phyloP scores from a whole-genome alignment of 2,329 filamentous ascomycete species.

The Sclerotinia spermophila region DNA sequence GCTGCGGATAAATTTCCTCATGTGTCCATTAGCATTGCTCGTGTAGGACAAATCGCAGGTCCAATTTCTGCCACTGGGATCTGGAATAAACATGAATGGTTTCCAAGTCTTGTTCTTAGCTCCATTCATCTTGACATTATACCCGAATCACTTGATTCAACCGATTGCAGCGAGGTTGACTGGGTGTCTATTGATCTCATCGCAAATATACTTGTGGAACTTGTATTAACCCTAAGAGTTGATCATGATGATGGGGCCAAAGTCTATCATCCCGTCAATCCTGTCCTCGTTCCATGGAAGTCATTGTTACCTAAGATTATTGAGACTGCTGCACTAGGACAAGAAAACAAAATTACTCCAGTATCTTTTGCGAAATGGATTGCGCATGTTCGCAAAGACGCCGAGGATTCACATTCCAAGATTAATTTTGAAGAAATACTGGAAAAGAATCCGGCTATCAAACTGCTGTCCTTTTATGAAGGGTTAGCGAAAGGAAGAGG shows the following conservation, averaged over 20 bases:
- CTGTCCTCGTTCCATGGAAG: not conserved
- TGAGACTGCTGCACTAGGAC: not conserved
- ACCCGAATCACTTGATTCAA: not conserved
- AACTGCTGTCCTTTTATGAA: not conserved
- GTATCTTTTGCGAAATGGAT: not conserved
- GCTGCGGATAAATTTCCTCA: conserved; percentile 34
- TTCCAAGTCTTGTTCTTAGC: conserved; percentile 2
- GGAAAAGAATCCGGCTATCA: not conserved
- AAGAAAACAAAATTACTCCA: not conserved
- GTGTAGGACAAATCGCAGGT: conserved; percentile 49
- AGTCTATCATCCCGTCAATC: not conserved
- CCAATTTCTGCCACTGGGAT: not conserved
- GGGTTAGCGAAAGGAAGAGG: not conserved
- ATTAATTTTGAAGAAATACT: not conserved
- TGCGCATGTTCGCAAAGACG: not conserved
- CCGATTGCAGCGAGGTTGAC: not conserved
- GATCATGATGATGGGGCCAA: not conserved
- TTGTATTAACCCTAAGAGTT: not conserved
- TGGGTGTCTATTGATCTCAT: conserved; percentile 6
- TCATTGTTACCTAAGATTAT: not conserved
- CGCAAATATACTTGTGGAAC: not conserved
- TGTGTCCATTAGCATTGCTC: conserved; percentile 42
- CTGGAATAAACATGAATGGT: not conserved
- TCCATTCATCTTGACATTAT: not conserved
- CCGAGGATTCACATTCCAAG: not conserved